phyloP scores from a whole-genome alignment of 352 stramenopile genomes.

The Phytophthora melonis region DNA sequence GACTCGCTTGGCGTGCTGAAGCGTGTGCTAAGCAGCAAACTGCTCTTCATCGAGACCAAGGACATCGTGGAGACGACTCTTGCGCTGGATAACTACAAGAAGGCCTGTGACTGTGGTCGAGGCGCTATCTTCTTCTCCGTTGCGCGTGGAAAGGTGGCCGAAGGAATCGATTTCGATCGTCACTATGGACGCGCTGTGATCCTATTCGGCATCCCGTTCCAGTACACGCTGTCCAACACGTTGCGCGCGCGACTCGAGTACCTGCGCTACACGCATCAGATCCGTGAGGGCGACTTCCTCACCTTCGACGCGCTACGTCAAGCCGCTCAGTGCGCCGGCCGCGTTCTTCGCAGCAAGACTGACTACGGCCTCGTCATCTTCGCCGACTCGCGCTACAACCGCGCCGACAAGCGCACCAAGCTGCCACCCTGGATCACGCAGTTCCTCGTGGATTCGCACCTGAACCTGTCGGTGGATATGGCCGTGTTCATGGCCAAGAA shows the following conservation, averaged over 20 bases:
- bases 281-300: constrained; percentile 96
- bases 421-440: constrained; percentile 99
- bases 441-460: constrained; percentile 95
- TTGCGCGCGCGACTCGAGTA: constrained; percentile 97
- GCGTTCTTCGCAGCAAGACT: constrained; percentile 98
- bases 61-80: constrained; percentile 99
- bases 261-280: constrained; percentile 94
- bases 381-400: constrained; percentile 98
- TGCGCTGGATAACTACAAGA: constrained; percentile 98
- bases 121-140: constrained; percentile 99
- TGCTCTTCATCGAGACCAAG: constrained; percentile 99
- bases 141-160: constrained; percentile 98
- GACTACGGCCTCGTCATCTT: constrained; percentile 99
- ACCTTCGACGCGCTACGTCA: constrained; percentile 99
- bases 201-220: constrained; percentile 99
- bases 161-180: constrained; percentile 99
- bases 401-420: constrained; percentile 98
- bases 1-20: constrained; percentile 92
- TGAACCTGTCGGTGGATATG: constrained; percentile 98
- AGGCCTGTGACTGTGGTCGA: constrained; percentile 95
- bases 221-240: constrained; percentile 97
- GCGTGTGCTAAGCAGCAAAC: constrained; percentile 96
- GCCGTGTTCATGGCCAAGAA: constrained; percentile 95
- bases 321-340: constrained; percentile 97
- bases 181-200: constrained; percentile 99